Evolutionary conservation across 2,329 filamentous ascomycete genomes (phyloP).

Genomic region (Penicillium sp.): DNA sequence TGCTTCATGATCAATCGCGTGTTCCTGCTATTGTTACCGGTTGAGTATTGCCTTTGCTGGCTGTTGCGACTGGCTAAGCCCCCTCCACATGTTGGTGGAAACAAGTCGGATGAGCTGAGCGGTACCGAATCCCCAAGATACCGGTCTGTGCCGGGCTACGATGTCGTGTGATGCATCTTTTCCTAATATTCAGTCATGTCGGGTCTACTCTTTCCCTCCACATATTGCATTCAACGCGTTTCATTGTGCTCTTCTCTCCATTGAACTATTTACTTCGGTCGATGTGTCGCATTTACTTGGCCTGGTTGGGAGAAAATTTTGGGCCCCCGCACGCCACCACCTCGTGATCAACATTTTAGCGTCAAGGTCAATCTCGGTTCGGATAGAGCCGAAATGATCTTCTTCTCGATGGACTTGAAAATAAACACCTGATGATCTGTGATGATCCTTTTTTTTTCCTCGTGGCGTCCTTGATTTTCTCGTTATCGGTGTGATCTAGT

Average conservation of each 20-base stretch:
- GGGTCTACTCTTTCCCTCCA: neutral
- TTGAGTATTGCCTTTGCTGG: conserved; percentile 57
- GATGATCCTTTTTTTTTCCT: neutral
- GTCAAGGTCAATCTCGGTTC: neutral
- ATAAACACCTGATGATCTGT: neutral
- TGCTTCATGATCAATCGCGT: conserved; percentile 55
- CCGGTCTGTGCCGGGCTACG: conserved; percentile 2
- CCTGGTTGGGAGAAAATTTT: conserved; percentile 2
- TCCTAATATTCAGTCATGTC: neutral
- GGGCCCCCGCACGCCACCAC: neutral
- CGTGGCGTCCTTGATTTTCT: neutral
- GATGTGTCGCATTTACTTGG: neutral
- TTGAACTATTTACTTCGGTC: neutral
- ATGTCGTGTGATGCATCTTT: conserved; percentile 5
- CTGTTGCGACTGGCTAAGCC: conserved; percentile 57
- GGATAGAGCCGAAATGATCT: neutral
- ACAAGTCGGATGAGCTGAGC: neutral
- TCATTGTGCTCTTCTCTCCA: neutral
- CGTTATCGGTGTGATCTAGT: neutral
- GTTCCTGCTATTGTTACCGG: conserved; percentile 55
- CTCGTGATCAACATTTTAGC: conserved; percentile 1
- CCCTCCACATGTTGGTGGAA: conserved; percentile 3
- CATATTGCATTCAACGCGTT: neutral
- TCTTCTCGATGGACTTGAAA: neutral
- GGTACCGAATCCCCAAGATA: neutral